phyloP scores from a whole-genome alignment of 75 land plant genomes.

The Sequoiadendron giganteum region DNA sequence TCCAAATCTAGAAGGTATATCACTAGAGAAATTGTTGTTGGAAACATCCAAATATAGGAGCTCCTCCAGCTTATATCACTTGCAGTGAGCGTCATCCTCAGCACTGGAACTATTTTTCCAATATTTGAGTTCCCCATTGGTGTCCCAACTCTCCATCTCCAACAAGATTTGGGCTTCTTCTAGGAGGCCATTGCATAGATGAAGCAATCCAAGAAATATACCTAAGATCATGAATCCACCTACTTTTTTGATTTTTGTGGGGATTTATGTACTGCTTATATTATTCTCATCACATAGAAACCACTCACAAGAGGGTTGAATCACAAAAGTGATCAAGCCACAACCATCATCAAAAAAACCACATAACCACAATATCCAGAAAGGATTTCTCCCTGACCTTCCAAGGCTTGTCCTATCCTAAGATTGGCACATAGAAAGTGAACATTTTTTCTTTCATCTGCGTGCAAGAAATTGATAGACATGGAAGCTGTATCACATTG shows the following conservation, averaged over 20 bases:
- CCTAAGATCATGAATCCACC: background rate
- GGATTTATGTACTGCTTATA: too few relatives aligned
- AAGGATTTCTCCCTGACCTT: too few relatives aligned
- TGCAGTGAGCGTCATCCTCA: constrained; percentile 15
- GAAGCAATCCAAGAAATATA: background rate
- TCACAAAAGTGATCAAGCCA: too few relatives aligned
- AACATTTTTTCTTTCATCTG: too few relatives aligned
- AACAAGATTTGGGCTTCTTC: constrained; percentile 3
- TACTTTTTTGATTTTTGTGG: background rate
- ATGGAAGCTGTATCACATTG: too few relatives aligned
- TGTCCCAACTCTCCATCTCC: background rate
- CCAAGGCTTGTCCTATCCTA: too few relatives aligned
- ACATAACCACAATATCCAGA: too few relatives aligned
- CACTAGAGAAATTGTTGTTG: constrained; percentile 44
- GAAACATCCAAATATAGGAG: constrained; percentile 16
- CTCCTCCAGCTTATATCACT: constrained; percentile 38
- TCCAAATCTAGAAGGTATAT: constrained; percentile 44
- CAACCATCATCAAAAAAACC: too few relatives aligned
- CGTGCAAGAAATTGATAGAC: too few relatives aligned
- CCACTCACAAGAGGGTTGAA: too few relatives aligned
- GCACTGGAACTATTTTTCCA: background rate
- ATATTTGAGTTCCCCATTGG: background rate
- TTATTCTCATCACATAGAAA: too few relatives aligned
- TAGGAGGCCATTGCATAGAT: background rate
- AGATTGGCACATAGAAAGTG: too few relatives aligned